Evolutionary conservation across 495 filamentous ascomycete species (phyloP).

Genomic region (Cairneyella variabilis): DNA sequence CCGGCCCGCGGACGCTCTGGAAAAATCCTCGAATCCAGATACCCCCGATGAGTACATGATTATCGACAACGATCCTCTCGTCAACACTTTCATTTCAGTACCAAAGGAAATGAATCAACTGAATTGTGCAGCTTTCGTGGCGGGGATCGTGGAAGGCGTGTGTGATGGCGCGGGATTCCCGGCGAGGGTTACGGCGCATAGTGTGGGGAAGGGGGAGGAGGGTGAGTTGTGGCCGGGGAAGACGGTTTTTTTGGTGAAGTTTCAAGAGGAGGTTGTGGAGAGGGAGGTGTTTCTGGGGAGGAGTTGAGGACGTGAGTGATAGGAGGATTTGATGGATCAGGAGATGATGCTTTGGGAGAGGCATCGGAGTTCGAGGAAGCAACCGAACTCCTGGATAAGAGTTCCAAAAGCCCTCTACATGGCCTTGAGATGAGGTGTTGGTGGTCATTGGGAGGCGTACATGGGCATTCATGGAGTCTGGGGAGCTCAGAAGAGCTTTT

Average conservation of each 20-base stretch:
- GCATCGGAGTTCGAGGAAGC: not conserved
- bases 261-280: slow-evolving; percentile 83
- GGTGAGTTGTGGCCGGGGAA: slow-evolving; percentile 90
- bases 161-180: slow-evolving; percentile 89
- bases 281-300: slow-evolving; percentile 62
- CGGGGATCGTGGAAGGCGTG: slow-evolving; percentile 91
- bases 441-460: slow-evolving; percentile 8
- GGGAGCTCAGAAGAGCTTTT: not conserved
- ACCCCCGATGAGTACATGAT: slow-evolving; percentile 97
- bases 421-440: not conserved
- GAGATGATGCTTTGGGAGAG: not conserved
- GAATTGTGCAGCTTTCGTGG: slow-evolving; percentile 94
- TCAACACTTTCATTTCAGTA: slow-evolving; percentile 88
- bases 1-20: slow-evolving; percentile 84
- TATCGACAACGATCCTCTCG: slow-evolving; percentile 91
- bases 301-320: not conserved
- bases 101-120: slow-evolving; percentile 93
- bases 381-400: no score
- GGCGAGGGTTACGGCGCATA: slow-evolving; percentile 88
- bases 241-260: slow-evolving; percentile 93
- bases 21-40: slow-evolving; percentile 74
- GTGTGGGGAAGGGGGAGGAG: slow-evolving; percentile 63
- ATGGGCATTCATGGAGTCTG: slow-evolving; percentile 18
- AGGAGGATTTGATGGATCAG: not conserved
- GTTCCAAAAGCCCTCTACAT: not conserved